phyloP scores from a whole-genome alignment of 2,329 filamentous ascomycete genomes.

The Pseudogymnoascus sp. region DNA sequence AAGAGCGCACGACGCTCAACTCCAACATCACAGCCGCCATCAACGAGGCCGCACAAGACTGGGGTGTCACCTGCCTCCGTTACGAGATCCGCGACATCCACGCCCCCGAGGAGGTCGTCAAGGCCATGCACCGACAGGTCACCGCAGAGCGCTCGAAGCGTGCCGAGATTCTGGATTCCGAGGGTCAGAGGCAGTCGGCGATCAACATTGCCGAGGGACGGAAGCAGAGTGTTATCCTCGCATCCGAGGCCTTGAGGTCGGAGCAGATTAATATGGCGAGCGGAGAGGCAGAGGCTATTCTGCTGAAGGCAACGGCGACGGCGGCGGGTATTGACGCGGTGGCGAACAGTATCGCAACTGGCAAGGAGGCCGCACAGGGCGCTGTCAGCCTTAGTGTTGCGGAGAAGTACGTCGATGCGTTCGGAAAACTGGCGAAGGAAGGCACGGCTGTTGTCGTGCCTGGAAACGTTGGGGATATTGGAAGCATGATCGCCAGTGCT shows the following conservation, averaged over 20 bases:
- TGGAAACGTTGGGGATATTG: constrained; percentile 92
- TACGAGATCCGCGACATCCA: constrained; percentile 99
- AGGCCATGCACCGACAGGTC: constrained; percentile 97
- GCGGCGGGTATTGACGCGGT: constrained; percentile 83
- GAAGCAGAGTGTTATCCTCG: constrained; percentile 94
- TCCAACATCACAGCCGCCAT: constrained; percentile 98
- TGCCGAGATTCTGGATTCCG: constrained; percentile 93
- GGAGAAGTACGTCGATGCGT: constrained; percentile 97
- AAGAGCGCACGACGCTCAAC: constrained; percentile 92
- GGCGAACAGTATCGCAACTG: constrained; percentile 63
- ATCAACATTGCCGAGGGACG: constrained; percentile 98
- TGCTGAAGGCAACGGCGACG: constrained; percentile 76
- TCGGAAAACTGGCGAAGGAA: constrained; percentile 85
- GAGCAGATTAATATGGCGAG: constrained; percentile 89
- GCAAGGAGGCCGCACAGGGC: constrained; percentile 65
- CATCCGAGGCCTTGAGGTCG: constrained; percentile 79
- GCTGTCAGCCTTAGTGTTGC: constrained; percentile 84
- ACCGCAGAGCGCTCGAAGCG: constrained; percentile 96
- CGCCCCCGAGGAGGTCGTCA: constrained; percentile 84
- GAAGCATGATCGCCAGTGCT: constrained; percentile 92
- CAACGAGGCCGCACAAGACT: constrained; percentile 93
- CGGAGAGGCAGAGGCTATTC: constrained; percentile 90
- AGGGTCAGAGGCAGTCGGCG: constrained; percentile 91
- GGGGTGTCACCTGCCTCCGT: constrained; percentile 90
- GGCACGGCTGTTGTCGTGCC: constrained; percentile 93